Conservation (phyloP, 2,329 filamentous ascomycete genomes). For the Talaromyces atroroseus region DNA sequence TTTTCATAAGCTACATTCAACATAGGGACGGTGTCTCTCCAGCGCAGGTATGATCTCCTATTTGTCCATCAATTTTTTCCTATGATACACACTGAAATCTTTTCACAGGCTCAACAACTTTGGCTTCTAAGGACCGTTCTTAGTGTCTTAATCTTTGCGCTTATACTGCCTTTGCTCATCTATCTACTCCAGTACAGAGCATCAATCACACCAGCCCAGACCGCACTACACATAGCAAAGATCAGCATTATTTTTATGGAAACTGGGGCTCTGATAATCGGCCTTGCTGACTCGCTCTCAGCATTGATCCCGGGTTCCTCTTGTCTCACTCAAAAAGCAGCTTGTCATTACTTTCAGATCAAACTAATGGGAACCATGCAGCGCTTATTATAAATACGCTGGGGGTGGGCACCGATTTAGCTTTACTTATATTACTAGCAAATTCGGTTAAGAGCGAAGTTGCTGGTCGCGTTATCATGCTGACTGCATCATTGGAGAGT, state of each 20-base stretch:
- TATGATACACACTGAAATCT: neutral
- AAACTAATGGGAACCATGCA: constrained; percentile 9
- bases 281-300: neutral
- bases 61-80: neutral
- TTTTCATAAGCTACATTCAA: neutral
- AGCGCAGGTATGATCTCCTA: neutral
- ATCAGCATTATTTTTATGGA: neutral
- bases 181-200: neutral
- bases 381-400: neutral
- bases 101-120: neutral
- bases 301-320: neutral
- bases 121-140: neutral
- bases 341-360: neutral
- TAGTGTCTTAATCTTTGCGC: neutral
- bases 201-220: neutral
- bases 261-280: neutral
- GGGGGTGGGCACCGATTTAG: neutral
- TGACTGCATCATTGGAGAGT: neutral
- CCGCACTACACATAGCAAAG: neutral
- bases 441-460: neutral
- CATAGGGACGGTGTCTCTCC: neutral
- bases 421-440: neutral
- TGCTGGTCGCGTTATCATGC: neutral
- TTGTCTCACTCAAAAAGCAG: neutral
- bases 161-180: neutral